Percentiles rank a stretch among this genome's conserved stretches.
Conservation (phyloP, 192 early-diverging fungal species). For the Backusella psychrophila region DNA sequence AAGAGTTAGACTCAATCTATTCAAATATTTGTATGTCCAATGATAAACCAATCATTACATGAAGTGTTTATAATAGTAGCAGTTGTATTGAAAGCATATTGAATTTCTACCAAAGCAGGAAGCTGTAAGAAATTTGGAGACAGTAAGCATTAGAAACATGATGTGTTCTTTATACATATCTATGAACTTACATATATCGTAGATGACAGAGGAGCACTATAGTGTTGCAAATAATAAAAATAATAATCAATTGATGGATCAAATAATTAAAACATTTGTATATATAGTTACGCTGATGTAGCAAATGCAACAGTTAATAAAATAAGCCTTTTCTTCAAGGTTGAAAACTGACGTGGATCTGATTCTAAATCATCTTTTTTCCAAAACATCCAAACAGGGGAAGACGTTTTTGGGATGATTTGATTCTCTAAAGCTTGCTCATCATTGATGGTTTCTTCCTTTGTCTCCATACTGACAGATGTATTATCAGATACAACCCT, state of each 20-base stretch:
- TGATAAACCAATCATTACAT: conserved; percentile 16
- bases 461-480: not conserved
- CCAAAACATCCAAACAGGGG: not conserved
- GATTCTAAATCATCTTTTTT: not conserved
- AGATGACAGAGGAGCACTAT: conserved; percentile 20
- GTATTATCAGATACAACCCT: not conserved
- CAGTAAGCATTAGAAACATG: not conserved
- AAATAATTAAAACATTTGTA: not conserved
- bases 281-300: conserved; percentile 1
- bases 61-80: conserved; percentile 27
- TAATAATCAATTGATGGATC: not conserved
- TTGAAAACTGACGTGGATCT: conserved; percentile 1
- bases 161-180: not conserved
- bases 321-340: conserved; percentile 9
- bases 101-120: conserved; percentile 25
- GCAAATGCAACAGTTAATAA: conserved; percentile 5
- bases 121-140: conserved; percentile 4
- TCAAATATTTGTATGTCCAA: not conserved
- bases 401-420: not conserved
- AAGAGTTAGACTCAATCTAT: not conserved
- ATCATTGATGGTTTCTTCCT: not conserved
- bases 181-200: conserved; percentile 24
- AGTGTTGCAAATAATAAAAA: not conserved
- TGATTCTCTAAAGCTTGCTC: not conserved
- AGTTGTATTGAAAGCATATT: conserved; percentile 23